Conservation (phyloP, 2,329 filamentous ascomycete genomes). For the Lachnellula cervina region DNA sequence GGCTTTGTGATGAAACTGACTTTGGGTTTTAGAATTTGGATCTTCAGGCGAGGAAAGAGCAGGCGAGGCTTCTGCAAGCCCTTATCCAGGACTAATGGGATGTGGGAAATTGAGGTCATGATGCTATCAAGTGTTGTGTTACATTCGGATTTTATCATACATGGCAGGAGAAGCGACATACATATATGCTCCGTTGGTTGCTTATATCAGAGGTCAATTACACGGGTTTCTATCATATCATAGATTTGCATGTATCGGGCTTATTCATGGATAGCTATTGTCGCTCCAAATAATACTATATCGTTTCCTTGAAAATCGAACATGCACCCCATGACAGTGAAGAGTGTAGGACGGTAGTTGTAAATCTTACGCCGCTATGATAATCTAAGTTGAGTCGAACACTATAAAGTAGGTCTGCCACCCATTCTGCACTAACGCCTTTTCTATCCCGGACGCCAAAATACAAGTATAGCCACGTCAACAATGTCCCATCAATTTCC, state of each 20-base stretch:
- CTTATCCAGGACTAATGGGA: constrained; percentile 1
- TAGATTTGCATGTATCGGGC: neutral
- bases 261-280: neutral
- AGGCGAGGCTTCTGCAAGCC: constrained; percentile 11
- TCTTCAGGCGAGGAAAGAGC: constrained; percentile 12
- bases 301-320: neutral
- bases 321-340: neutral
- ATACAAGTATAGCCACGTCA: neutral
- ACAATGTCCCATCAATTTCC: neutral
- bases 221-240: neutral
- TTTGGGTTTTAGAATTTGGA: constrained; percentile 13
- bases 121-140: neutral
- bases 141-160: neutral
- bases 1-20: neutral
- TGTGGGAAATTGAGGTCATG: neutral
- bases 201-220: neutral
- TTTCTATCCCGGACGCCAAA: neutral
- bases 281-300: neutral
- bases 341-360: no score
- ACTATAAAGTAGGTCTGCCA: neutral
- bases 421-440: neutral
- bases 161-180: neutral
- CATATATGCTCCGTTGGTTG: neutral
- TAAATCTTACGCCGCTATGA: no score
- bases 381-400: no score